Percentiles rank a stretch among this genome's conserved stretches.
Evolutionary conservation across 2,329 filamentous ascomycete species (phyloP).

Genomic region (Hypoxylon sp.): DNA sequence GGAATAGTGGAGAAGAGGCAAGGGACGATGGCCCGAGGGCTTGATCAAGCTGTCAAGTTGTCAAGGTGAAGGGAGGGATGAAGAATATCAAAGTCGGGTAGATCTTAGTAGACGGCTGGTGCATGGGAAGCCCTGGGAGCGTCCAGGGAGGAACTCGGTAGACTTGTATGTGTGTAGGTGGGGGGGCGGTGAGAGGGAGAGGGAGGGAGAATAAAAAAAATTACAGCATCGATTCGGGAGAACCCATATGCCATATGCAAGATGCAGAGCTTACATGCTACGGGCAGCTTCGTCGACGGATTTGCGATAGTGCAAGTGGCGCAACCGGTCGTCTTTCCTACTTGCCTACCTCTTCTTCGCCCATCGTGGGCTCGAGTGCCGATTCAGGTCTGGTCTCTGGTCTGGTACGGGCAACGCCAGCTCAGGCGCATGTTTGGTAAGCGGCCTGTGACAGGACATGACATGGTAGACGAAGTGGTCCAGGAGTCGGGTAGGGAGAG

Average conservation of each 20-base stretch:
- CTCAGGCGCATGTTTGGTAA: constrained; percentile 7
- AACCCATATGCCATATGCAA: constrained; percentile 23
- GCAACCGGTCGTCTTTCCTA: constrained; percentile 33
- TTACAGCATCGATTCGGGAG: constrained; percentile 29
- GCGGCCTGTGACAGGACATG: background rate
- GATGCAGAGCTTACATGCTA: constrained; percentile 29
- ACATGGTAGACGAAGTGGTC: constrained; percentile 6
- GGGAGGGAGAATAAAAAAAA: too few relatives aligned
- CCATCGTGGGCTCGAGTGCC: constrained; percentile 26
- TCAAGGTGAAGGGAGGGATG: constrained; percentile 12
- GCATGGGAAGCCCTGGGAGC: constrained; percentile 20
- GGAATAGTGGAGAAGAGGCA: constrained; percentile 34
- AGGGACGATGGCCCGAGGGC: constrained; percentile 26
- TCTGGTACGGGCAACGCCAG: too few relatives aligned
- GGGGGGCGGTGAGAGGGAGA: constrained; percentile 33
- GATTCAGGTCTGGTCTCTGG: constrained; percentile 27
- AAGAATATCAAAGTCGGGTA: constrained; percentile 19
- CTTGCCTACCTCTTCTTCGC: constrained; percentile 31
- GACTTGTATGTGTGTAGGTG: constrained; percentile 1
- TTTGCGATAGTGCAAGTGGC: constrained; percentile 40
- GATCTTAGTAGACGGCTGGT: constrained; percentile 32
- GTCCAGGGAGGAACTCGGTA: background rate
- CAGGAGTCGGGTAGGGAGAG: constrained; percentile 1
- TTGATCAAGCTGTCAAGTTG: constrained; percentile 14
- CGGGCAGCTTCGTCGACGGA: constrained; percentile 30